phyloP scores from a whole-genome alignment of 768 basidiomycete genomes.

The Tricholoma bakamatsutake region DNA sequence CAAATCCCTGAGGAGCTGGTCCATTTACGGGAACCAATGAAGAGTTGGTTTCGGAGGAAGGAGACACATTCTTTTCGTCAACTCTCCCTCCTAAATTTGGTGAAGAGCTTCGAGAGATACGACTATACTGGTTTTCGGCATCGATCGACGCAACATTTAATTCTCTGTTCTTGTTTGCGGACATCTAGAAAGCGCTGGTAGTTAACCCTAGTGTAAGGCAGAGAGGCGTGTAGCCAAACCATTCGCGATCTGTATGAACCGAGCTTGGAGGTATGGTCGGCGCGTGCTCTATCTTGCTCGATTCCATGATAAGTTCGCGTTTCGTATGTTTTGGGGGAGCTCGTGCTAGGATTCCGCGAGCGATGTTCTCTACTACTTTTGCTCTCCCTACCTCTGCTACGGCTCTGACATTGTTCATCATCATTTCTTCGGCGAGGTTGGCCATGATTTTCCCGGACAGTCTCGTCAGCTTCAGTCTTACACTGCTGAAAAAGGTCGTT shows the following conservation, averaged over 20 bases:
- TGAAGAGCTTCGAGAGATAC: neutral
- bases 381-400: conserved; percentile 6
- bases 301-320: conserved; percentile 8
- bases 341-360: conserved; percentile 5
- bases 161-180: conserved; percentile 7
- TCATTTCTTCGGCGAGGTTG: neutral
- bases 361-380: conserved; percentile 4
- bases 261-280: neutral
- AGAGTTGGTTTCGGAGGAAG: neutral
- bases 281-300: neutral
- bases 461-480: conserved; percentile 21
- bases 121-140: neutral
- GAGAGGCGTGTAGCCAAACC: conserved; percentile 1
- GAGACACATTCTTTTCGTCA: neutral
- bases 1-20: neutral
- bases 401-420: conserved; percentile 2
- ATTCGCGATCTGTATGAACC: neutral
- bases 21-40: neutral
- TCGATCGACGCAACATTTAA: neutral
- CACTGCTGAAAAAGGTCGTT: conserved; percentile 36
- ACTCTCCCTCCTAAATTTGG: neutral
- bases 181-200: conserved; percentile 1
- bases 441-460: neutral
- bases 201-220: neutral
- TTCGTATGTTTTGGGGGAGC: conserved; percentile 8